Percentiles rank a stretch among this genome's conserved stretches.
These are phyloP conservation scores for Platanthera guangdongensis DNA, from an alignment of 106 monocot genomes.

Conservation along the genomic window DNA sequence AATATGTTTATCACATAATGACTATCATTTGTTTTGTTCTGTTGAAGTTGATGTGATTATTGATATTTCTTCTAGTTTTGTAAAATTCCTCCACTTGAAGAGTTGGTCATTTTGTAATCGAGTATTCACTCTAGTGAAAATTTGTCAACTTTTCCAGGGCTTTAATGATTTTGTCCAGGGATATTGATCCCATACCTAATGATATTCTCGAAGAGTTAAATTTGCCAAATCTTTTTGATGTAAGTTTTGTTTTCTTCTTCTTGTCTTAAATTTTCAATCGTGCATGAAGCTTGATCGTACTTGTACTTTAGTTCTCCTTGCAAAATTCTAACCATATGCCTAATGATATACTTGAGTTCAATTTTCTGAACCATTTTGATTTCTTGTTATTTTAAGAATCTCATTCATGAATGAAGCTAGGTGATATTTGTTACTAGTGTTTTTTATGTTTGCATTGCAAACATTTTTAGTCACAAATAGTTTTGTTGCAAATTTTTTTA, in stretches of 20 bases:
- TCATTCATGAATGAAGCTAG: background rate
- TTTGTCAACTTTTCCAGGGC: conserved; percentile 32
- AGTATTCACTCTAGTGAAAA: background rate
- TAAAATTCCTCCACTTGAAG: background rate
- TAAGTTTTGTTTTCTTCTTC: conserved; percentile 27
- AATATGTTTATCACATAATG: background rate
- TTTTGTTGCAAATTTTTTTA: too few species aligned
- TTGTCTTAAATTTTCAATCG: background rate
- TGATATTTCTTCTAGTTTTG: background rate
- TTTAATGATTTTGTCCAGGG: conserved; percentile 45
- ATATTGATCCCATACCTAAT: conserved; percentile 84
- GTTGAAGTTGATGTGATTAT: background rate
- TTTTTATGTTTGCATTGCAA: background rate
- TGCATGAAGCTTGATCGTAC: background rate
- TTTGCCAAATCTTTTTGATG: conserved; percentile 66
- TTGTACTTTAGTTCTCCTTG: background rate
- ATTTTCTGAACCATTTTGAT: background rate
- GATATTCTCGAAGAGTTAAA: conserved; percentile 70
- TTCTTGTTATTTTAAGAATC: too few species aligned
- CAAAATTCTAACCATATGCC: background rate
- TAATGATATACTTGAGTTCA: background rate
- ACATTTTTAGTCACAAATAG: too few species aligned
- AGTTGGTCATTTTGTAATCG: background rate
- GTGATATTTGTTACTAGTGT: background rate
- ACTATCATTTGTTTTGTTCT: background rate